A percentile compares a stretch with the other conserved stretches of the same genome.
Conservation (phyloP, 2,329 filamentous ascomycete species). For the Pseudogymnoascus sp. region DNA sequence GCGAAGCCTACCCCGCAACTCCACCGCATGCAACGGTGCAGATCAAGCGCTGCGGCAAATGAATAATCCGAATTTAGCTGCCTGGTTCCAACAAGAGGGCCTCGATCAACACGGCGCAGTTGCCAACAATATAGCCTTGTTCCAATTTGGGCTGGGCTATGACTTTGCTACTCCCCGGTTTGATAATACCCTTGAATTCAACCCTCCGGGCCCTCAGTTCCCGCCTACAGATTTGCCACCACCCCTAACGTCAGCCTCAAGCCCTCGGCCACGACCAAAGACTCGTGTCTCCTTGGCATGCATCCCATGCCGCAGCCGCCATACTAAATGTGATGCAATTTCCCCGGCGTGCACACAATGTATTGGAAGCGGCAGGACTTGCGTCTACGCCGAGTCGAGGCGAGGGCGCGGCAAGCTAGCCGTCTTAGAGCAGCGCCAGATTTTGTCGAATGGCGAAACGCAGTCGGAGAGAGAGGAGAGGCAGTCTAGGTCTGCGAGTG, state of each 20-base stretch:
- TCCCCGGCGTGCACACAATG: constrained; percentile 38
- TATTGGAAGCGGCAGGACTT: constrained; percentile 34
- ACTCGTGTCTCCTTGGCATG: constrained; percentile 7
- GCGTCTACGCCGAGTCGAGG: constrained; percentile 41
- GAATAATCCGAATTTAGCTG: background rate
- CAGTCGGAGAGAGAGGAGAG: constrained; percentile 16
- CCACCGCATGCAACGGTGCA: background rate
- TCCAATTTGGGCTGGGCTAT: background rate
- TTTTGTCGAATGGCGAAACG: constrained; percentile 28
- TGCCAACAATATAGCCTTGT: background rate
- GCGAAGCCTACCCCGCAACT: background rate
- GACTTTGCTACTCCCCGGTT: background rate
- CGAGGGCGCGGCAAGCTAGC: constrained; percentile 35
- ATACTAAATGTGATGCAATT: constrained; percentile 41
- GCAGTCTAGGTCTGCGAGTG: background rate
- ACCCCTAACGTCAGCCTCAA: background rate
- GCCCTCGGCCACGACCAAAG: background rate
- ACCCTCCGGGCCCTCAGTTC: background rate
- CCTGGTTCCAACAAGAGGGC: background rate
- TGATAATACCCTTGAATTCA: background rate
- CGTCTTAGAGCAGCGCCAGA: background rate
- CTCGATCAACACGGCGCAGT: background rate
- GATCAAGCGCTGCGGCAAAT: background rate
- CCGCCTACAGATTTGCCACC: background rate
- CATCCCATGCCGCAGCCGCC: constrained; percentile 29